Evolutionary conservation across 352 stramenopile species (phyloP).

Genomic region (Pythium sp.): DNA sequence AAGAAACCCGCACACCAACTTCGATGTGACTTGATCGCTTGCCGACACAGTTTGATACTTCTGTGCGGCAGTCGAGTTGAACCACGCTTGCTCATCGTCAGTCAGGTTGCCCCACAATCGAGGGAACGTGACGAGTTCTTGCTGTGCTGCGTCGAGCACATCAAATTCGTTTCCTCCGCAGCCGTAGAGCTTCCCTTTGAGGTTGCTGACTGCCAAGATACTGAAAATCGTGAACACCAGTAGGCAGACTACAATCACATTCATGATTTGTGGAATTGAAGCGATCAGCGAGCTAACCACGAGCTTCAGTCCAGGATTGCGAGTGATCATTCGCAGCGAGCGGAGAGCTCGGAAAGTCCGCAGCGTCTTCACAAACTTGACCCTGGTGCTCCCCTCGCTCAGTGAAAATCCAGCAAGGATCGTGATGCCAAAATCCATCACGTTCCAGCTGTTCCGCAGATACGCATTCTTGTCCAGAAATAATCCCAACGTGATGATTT

Average conservation of each 20-base stretch:
- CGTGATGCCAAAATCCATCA: constrained; percentile 90
- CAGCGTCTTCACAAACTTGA: constrained; percentile 65
- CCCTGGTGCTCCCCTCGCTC: constrained; percentile 60
- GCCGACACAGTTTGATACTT: constrained; percentile 17
- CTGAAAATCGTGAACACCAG: constrained; percentile 88
- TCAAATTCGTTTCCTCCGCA: constrained; percentile 60
- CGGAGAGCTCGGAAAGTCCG: constrained; percentile 77
- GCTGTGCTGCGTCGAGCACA: constrained; percentile 29
- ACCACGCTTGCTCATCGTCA: constrained; percentile 32
- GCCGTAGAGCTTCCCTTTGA: constrained; percentile 86
- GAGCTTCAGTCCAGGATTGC: constrained; percentile 61
- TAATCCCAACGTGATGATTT: constrained; percentile 84
- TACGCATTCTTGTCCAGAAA: constrained; percentile 64
- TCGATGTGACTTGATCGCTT: constrained; percentile 34
- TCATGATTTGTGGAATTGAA: constrained; percentile 76
- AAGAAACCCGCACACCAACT: constrained; percentile 39
- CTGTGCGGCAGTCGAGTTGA: constrained; percentile 21
- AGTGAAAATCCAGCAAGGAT: constrained; percentile 68
- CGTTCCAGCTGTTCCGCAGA: constrained; percentile 85
- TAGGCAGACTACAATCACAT: constrained; percentile 81
- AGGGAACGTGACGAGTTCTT: constrained; percentile 46
- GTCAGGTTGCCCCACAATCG: constrained; percentile 44
- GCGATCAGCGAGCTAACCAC: constrained; percentile 81
- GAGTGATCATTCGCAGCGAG: constrained; percentile 84
- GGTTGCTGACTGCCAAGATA: constrained; percentile 88